Percentiles rank a stretch among this genome's conserved stretches.
Evolutionary conservation across 2,329 filamentous ascomycete species (phyloP).

Genomic region (Alternaria infectoria): DNA sequence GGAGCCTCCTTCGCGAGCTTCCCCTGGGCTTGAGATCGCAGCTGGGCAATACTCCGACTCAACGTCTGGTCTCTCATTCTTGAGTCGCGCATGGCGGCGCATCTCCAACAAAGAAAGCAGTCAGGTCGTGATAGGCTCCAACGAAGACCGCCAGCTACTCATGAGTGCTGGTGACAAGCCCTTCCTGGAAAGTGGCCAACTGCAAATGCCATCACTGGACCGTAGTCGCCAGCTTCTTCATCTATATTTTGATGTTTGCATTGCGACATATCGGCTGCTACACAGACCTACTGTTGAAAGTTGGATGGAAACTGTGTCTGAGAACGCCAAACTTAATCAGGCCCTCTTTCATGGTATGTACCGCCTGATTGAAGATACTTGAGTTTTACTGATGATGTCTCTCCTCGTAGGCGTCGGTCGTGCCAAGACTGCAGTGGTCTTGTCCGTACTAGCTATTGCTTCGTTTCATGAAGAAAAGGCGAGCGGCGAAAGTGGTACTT

Average conservation of each 20-base stretch:
- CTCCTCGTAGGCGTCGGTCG: conserved; percentile 32
- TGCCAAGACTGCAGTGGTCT: conserved; percentile 51
- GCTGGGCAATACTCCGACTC: conserved; percentile 63
- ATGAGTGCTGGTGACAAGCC: conserved; percentile 61
- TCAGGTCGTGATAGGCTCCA: conserved; percentile 20
- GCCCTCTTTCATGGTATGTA: conserved; percentile 49
- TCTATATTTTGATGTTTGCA: conserved; percentile 65
- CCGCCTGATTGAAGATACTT: neutral
- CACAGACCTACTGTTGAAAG: conserved; percentile 59
- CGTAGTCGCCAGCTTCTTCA: conserved; percentile 48
- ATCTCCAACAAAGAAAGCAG: conserved; percentile 63
- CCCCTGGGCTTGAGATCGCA: conserved; percentile 58
- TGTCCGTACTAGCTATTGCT: conserved; percentile 53
- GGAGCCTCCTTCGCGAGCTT: conserved; percentile 38
- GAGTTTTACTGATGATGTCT: neutral
- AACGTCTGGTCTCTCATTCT: conserved; percentile 60
- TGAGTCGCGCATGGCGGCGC: conserved; percentile 72
- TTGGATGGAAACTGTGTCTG: conserved; percentile 48
- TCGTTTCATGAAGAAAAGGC: conserved; percentile 55
- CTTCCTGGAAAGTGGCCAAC: conserved; percentile 48
- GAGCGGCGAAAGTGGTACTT: conserved; percentile 25
- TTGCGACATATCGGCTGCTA: conserved; percentile 64
- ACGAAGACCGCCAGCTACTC: conserved; percentile 52
- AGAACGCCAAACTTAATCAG: conserved; percentile 18
- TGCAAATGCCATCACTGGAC: conserved; percentile 20